phyloP scores from a whole-genome alignment of 192 early-diverging fungal genomes.

The Dispira parvispora region DNA sequence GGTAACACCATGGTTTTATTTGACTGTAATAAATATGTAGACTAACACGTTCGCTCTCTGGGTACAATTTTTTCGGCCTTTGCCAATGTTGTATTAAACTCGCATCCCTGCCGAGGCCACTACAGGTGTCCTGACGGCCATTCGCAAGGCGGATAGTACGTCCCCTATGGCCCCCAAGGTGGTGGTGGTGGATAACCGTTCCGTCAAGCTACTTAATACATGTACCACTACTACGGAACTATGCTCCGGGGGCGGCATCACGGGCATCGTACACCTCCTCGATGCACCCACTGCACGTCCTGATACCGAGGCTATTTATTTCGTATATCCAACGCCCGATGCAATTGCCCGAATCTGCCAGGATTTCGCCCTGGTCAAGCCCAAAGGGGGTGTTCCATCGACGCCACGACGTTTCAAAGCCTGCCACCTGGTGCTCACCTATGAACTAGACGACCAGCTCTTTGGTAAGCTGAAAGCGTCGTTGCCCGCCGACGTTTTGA shows the following conservation, averaged over 20 bases:
- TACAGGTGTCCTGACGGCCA: conserved; percentile 8
- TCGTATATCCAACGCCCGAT: conserved; percentile 27
- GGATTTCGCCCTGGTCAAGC: conserved; percentile 15
- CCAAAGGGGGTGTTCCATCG: neutral
- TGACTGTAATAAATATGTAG: too few relatives aligned
- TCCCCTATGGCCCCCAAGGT: conserved; percentile 6
- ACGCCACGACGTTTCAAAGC: conserved; percentile 18
- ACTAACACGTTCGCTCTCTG: too few relatives aligned
- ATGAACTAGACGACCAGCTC: conserved; percentile 24
- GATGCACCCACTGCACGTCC: neutral
- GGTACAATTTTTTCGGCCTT: too few relatives aligned
- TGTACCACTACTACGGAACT: conserved; percentile 4
- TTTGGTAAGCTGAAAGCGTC: conserved; percentile 21
- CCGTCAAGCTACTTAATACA: conserved; percentile 2
- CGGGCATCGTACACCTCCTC: conserved; percentile 6
- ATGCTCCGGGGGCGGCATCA: conserved; percentile 1
- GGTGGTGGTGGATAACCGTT: conserved; percentile 7
- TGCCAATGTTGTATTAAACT: too few relatives aligned
- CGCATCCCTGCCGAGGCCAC: neutral
- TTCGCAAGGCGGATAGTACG: neutral
- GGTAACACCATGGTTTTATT: too few relatives aligned
- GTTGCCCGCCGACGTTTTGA: conserved; percentile 19
- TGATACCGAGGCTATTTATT: conserved; percentile 27
- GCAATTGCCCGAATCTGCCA: conserved; percentile 20
- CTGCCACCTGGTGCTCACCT: conserved; percentile 29